Evolutionary conservation across 2,329 filamentous ascomycete species (phyloP), one percentile per base, ranked within the genome.

Genomic region (Colletotrichum sp.): DNA sequence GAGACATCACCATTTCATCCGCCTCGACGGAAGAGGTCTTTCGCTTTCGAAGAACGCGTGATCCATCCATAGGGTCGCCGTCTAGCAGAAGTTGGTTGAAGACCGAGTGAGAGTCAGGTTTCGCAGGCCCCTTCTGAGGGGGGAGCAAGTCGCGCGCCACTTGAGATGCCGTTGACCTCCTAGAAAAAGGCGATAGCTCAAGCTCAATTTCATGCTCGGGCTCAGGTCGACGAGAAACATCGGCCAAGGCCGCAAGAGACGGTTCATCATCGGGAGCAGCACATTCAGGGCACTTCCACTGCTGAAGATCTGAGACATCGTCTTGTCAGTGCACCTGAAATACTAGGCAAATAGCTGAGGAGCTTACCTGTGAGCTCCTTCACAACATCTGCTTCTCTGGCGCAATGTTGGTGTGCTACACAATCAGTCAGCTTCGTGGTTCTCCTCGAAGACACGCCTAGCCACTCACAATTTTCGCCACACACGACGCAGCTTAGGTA

Each of bases 371-470:
- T 72, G 18, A 32, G n/a, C 5, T 69, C 38, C 12, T 28, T 28
- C 7, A 75, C 86, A 77, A 91, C 91, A 74, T 90, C 90, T 82
- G 92, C 91, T 82, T 94, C 91, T 81, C 94, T 92, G 74, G 95
- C 96, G 86, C 96, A 98, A 90, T 97, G 94, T 83, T 94, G 93
- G 87, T 98, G 96, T 81, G 96, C 96, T 98, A 87, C 82, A 87
- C 81, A 85, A 77, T n/a, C 73, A 77, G 82, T 90, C 80, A 89
- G 86, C 79, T 78, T 61, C 26, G n/a, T 8, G 30, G 10, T 34
- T n/a, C 36, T 21, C 5, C 30, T 48, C 61, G 7, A 32, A 13
- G 14, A 7, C 16, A 36, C 8, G n/a, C 16, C 30, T 34, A 32
- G 55, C 63, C 69, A 91, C 94, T 85, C 88, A 98, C 96, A 93